phyloP scores from a whole-genome alignment of 2,329 filamentous ascomycete species.

The Colletotrichum chlorophyti region DNA sequence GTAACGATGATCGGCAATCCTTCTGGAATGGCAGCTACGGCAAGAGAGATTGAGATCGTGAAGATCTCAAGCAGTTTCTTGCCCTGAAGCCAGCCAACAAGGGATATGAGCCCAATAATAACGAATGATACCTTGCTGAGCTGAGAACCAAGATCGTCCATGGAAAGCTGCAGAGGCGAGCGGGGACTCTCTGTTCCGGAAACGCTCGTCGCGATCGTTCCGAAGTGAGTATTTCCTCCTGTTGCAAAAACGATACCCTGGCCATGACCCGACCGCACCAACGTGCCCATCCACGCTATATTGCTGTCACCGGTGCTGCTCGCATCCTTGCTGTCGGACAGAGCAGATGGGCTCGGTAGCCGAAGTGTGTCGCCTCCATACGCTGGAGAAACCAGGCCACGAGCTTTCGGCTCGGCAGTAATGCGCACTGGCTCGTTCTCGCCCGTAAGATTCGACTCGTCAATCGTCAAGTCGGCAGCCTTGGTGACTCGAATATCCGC shows the following conservation, averaged over 20 bases:
- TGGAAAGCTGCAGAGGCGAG: constrained; percentile 91
- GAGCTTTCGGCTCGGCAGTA: constrained; percentile 64
- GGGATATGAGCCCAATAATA: constrained; percentile 90
- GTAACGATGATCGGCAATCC: constrained; percentile 98
- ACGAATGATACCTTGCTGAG: constrained; percentile 96
- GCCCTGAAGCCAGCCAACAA: constrained; percentile 89
- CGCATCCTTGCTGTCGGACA: constrained; percentile 68
- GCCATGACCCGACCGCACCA: constrained; percentile 93
- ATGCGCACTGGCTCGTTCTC: constrained; percentile 94
- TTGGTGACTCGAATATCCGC: constrained; percentile 95
- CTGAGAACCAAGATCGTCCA: constrained; percentile 97
- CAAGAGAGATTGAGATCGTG: constrained; percentile 94
- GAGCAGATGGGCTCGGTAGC: constrained; percentile 47
- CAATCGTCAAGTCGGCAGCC: constrained; percentile 88
- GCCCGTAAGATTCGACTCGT: constrained; percentile 95
- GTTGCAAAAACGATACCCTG: constrained; percentile 98
- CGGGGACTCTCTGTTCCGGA: constrained; percentile 95
- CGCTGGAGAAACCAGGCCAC: constrained; percentile 41
- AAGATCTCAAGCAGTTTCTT: constrained; percentile 93
- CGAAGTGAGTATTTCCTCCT: constrained; percentile 92
- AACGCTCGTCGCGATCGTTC: constrained; percentile 91
- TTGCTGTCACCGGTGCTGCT: constrained; percentile 80
- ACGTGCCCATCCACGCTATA: constrained; percentile 96
- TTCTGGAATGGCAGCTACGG: constrained; percentile 95
- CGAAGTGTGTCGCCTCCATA: constrained; percentile 33